Base-by-base conservation (phyloP, 2,329 filamentous ascomycete genomes). In the Fusarium paranaense region DNA sequence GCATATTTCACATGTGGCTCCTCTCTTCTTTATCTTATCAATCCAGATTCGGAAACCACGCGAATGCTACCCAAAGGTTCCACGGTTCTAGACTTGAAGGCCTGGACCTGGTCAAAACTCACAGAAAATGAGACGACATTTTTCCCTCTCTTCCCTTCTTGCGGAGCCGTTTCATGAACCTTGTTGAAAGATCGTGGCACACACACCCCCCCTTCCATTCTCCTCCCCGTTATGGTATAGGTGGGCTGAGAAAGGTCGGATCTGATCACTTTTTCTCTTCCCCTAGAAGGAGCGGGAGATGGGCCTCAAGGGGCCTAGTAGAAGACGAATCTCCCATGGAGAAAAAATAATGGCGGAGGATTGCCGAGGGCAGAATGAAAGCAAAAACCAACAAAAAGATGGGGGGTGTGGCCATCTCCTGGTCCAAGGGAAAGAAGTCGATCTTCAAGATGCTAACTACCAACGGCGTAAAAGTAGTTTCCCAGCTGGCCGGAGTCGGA, bases 21-120 rank as follows among this genome's bases (percentile, higher is more conserved):
- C 9, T 27, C 14, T 2, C 4, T 18, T 50, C 27, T 52, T 54
- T 54, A 67, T 68, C 64, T 70, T 52, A 67, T 64, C 64, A 64
- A 59, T 60, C 59, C 27, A 40, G 63, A 62, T 45, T 50, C 13
- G 22, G 42, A 22, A 32, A 30, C 58, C 25, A 20, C 18, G 27
- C 47, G 47, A 32, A 47, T 60, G 27, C 58, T 61, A 62, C 60
- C 60, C 60, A 62, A 62, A 62, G 60, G 60, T 62, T 62, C 62
- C 62, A 64, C 22, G 50, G 37, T 45, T 64, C 50, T 54, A 58
- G 50, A 38, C 35, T 58, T 40, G 14, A 37, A 58, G 56, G 22
- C 33, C 56, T 38, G 56, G 35, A 40, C 56, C 56, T 57, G 33
- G 54, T 58, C 52, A 22, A n/a, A 22, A 35, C 45, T 30, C 40